Evolutionary conservation across 2,329 filamentous ascomycete species (phyloP).

Genomic region (Setomelanomma holmii): DNA sequence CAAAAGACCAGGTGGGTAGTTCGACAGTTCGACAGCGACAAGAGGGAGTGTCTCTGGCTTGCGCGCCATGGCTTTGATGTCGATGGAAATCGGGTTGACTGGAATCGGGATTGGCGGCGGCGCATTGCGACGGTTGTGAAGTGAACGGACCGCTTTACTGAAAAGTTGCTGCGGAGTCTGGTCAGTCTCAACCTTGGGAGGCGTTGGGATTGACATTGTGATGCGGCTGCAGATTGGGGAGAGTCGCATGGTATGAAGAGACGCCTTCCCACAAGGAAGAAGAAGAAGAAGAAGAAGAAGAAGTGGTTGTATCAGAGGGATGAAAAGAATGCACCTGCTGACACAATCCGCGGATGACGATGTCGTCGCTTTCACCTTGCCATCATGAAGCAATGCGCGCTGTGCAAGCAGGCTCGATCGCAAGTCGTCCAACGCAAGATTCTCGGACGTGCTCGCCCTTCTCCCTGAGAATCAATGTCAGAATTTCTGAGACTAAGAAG

Average conservation of each 20-base stretch:
- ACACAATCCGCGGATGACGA: no score
- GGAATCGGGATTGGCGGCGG: conserved; percentile 4
- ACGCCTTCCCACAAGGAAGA: no score
- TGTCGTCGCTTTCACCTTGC: no score
- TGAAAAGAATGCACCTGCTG: no score
- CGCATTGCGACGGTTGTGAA: conserved; percentile 3
- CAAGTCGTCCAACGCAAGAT: no score
- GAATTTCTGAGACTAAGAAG: no score
- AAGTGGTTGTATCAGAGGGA: no score
- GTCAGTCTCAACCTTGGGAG: neutral
- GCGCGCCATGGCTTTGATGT: neutral
- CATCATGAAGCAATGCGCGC: no score
- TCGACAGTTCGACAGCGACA: conserved; percentile 15
- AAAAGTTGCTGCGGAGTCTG: conserved; percentile 3
- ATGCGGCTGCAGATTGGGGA: neutral
- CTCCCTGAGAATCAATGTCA: no score
- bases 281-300: no score
- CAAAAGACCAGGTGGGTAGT: conserved; percentile 15
- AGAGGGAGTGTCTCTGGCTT: conserved; percentile 1
- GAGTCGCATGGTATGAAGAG: neutral
- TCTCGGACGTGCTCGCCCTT: no score
- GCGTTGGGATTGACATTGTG: neutral
- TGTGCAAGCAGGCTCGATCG: no score
- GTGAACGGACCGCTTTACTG: conserved; percentile 6
- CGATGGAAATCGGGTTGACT: neutral